Evolutionary conservation across 2,329 filamentous ascomycete genomes (phyloP).

Genomic region (Tolypocladium tropicale): DNA sequence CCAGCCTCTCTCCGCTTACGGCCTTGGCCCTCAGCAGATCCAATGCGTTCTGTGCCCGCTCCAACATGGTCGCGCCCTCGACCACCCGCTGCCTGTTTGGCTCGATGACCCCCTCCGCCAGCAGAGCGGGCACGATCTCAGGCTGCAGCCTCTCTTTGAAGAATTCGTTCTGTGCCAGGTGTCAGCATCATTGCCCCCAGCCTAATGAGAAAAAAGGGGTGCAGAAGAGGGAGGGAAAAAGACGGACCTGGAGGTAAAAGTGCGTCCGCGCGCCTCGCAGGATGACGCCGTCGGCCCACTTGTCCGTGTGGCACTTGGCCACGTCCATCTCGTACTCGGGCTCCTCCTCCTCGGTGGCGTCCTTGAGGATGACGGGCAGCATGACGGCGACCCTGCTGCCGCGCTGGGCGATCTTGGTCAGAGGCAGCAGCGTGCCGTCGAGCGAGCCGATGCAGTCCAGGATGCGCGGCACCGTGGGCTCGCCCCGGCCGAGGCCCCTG

Average conservation of each 20-base stretch:
- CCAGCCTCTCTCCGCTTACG: conserved; percentile 29
- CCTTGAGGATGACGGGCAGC: conserved; percentile 46
- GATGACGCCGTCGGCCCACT: conserved; percentile 43
- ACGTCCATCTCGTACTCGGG: conserved; percentile 47
- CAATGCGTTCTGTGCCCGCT: conserved; percentile 28
- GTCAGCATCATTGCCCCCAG: conserved; percentile 5
- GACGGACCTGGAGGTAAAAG: conserved; percentile 15
- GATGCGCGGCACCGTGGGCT: conserved; percentile 29
- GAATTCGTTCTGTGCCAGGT: conserved; percentile 35
- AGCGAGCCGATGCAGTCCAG: conserved; percentile 47
- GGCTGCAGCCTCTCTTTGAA: conserved; percentile 44
- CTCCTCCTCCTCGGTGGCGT: conserved; percentile 33
- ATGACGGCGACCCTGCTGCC: conserved; percentile 46
- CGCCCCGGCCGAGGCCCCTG: conserved; percentile 1
- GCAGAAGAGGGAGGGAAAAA: not conserved
- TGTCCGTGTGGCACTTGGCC: conserved; percentile 19
- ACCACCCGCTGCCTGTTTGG: conserved; percentile 32
- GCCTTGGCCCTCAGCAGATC: conserved; percentile 22
- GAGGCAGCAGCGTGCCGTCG: conserved; percentile 33
- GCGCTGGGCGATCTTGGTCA: conserved; percentile 37
- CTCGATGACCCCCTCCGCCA: conserved; percentile 25
- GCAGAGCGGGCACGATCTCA: conserved; percentile 41
- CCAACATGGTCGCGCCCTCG: conserved; percentile 26
- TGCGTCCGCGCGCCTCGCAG: conserved; percentile 37
- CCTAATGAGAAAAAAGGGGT: too few relatives aligned